A percentile compares a stretch with the other conserved stretches of the same genome.
Evolutionary conservation across 306 rosid genomes (phyloP).

Genomic region (Medicago lupulina): DNA sequence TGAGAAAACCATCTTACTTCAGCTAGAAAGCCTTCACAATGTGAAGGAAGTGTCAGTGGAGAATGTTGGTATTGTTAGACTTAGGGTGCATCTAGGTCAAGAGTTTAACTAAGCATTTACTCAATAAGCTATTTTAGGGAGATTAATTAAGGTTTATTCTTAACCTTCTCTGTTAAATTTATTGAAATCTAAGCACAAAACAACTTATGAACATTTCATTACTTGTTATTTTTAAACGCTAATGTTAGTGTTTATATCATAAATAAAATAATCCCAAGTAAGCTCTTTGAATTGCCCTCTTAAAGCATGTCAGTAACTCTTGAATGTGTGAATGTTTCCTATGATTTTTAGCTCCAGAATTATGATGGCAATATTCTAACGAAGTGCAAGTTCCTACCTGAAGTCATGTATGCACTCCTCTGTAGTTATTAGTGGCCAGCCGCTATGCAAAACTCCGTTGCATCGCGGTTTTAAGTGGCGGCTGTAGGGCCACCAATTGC

Average conservation of each 20-base stretch:
- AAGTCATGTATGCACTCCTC: slow-evolving; percentile 17
- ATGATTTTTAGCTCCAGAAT: slow-evolving; percentile 26
- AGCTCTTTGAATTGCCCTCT: background rate
- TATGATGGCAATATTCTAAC: background rate
- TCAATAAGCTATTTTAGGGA: background rate
- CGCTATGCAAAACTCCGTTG: background rate
- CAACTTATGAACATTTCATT: background rate
- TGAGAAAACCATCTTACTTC: background rate
- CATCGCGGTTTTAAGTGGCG: background rate
- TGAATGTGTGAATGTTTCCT: background rate
- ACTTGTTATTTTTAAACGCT: background rate
- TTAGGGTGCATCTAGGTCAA: background rate
- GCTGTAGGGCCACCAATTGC: background rate
- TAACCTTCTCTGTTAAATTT: background rate
- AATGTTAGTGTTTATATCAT: background rate
- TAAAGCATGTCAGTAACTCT: background rate
- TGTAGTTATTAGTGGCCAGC: background rate
- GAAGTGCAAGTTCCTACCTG: background rate
- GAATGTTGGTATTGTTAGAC: background rate
- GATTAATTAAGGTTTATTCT: background rate
- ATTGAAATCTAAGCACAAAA: background rate
- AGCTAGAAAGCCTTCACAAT: background rate
- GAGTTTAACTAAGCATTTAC: background rate
- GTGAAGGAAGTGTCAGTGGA: background rate
- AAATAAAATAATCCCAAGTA: background rate